Evolutionary conservation across 169 alveolate genomes (phyloP).

Genomic region (Plasmodium cynomolgi): DNA sequence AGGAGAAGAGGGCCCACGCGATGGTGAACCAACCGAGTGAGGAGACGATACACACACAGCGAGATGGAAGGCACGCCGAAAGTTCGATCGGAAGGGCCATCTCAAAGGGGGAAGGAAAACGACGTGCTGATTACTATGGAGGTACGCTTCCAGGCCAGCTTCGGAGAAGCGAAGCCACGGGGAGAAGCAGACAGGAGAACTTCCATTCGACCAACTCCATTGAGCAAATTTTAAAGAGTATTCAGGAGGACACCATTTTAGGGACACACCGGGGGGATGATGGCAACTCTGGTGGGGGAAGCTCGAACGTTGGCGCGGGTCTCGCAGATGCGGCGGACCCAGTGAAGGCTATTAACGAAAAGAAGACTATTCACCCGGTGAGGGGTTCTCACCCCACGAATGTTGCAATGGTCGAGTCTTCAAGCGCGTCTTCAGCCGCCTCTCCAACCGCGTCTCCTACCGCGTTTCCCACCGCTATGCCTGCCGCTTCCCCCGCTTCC

Average conservation of each 20-base stretch:
- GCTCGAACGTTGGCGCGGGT: background rate
- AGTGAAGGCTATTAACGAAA: background rate
- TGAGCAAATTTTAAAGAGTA: slow-evolving; percentile 15
- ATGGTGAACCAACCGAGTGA: background rate
- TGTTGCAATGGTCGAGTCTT: background rate
- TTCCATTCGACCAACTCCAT: background rate
- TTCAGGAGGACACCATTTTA: slow-evolving; percentile 1
- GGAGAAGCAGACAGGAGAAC: background rate
- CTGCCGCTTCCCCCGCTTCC: background rate
- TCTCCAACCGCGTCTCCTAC: too few relatives aligned
- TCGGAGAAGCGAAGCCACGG: background rate
- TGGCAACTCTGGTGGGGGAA: background rate
- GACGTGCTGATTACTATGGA: background rate
- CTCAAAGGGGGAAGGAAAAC: background rate
- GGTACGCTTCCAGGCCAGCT: background rate
- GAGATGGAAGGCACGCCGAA: background rate
- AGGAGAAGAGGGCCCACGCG: background rate
- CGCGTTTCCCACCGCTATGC: background rate
- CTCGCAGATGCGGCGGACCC: background rate
- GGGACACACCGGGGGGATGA: background rate
- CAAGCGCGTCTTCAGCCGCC: too few relatives aligned
- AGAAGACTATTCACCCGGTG: background rate
- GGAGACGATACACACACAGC: background rate
- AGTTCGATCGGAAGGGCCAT: background rate
- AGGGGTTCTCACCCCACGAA: background rate